Conservation (phyloP, 169 alveolate species). For the Hepatocystis sp. region DNA sequence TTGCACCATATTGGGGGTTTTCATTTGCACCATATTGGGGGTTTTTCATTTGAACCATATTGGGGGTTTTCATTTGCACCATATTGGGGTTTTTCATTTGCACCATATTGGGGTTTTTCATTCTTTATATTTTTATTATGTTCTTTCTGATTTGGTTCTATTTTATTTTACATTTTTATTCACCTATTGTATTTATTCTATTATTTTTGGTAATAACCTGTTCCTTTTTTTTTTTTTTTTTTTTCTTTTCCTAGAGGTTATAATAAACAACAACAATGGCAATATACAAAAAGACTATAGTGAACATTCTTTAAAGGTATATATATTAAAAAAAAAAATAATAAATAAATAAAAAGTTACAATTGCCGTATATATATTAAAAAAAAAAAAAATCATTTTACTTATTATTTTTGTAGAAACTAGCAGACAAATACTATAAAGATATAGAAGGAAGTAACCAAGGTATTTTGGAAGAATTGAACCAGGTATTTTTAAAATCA, state of each 20-base stretch:
- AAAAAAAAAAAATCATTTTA: neutral
- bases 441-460: slow-evolving; percentile 33
- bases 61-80: too few species aligned
- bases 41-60: too few species aligned
- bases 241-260: neutral
- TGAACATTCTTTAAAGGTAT: slow-evolving; percentile 57
- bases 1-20: too few species aligned
- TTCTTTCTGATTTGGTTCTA: neutral
- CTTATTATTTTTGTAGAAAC: slow-evolving; percentile 21
- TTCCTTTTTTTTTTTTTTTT: slow-evolving; percentile 1
- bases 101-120: too few species aligned
- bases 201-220: slow-evolving; percentile 1
- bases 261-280: slow-evolving; percentile 15
- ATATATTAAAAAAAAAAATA: neutral
- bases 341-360: neutral
- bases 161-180: neutral
- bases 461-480: slow-evolving; percentile 69
- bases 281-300: slow-evolving; percentile 20
- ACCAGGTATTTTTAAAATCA: slow-evolving; percentile 31
- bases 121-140: neutral
- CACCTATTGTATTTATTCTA: neutral
- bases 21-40: too few species aligned
- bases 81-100: too few species aligned
- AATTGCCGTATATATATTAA: slow-evolving; percentile 2
- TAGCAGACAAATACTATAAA: slow-evolving; percentile 53